Percentiles rank a stretch among this genome's conserved stretches.
Evolutionary conservation across 2,329 filamentous ascomycete genomes (phyloP).

Genomic region (Epichloe hybrida): DNA sequence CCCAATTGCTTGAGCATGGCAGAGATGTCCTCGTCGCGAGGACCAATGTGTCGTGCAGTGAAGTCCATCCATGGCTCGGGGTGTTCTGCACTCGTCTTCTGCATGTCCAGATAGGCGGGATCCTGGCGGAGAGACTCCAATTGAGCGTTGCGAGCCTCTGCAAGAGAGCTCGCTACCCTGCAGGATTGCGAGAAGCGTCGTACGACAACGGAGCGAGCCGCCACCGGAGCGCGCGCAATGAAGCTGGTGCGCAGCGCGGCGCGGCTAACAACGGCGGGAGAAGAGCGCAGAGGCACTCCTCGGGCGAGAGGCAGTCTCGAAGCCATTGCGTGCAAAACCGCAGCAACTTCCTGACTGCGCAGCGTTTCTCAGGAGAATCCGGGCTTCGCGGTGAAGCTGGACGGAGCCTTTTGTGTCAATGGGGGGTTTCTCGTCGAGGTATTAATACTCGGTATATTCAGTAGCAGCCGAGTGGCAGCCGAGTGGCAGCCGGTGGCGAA

Average conservation of each 20-base stretch:
- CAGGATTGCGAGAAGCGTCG: conserved; percentile 9
- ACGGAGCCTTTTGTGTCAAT: background rate
- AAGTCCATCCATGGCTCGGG: conserved; percentile 32
- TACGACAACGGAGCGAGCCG: background rate
- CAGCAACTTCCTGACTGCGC: background rate
- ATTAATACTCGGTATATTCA: too few relatives aligned
- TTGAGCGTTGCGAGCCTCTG: conserved; percentile 5
- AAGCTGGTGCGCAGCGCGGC: background rate
- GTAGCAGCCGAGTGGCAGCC: background rate
- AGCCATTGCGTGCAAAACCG: conserved; percentile 11
- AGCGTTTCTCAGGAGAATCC: background rate
- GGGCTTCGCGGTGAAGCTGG: background rate
- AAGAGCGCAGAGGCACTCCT: conserved; percentile 11
- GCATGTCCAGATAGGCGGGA: conserved; percentile 13
- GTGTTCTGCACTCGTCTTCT: conserved; percentile 9
- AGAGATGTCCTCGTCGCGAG: conserved; percentile 52
- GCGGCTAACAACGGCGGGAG: conserved; percentile 6
- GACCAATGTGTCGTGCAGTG: conserved; percentile 75
- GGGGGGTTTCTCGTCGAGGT: background rate
- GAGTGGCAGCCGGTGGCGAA: background rate
- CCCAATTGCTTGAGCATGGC: conserved; percentile 72
- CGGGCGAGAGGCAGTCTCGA: conserved; percentile 14
- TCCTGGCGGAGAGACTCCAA: conserved; percentile 10
- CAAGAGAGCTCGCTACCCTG: conserved; percentile 4
- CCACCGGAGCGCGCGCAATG: conserved; percentile 5